Evolutionary conservation across 2,329 filamentous ascomycete species (phyloP).

Genomic region (Ophiostoma sp.): DNA sequence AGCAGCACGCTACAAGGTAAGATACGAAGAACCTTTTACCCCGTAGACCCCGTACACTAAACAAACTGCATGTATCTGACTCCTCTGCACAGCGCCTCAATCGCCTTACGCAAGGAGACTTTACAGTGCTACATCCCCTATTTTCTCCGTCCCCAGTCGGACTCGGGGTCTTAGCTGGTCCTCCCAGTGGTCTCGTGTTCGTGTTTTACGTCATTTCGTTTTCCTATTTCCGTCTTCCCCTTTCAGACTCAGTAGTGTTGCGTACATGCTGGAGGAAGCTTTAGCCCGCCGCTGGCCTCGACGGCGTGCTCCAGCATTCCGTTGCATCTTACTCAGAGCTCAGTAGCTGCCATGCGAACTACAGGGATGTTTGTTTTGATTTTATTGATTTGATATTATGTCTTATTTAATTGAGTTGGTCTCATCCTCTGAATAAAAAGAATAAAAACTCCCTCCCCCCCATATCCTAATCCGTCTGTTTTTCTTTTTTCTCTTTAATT

Average conservation of each 20-base stretch:
- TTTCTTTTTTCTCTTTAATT: conserved; percentile 6
- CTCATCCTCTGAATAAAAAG: background rate
- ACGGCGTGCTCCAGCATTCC: conserved; percentile 7
- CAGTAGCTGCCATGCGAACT: background rate
- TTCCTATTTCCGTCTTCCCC: conserved; percentile 1
- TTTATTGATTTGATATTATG: background rate
- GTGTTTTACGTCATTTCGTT: conserved; percentile 18
- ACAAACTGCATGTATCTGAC: background rate
- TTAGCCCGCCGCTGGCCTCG: background rate
- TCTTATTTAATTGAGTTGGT: background rate
- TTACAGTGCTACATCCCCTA: conserved; percentile 7
- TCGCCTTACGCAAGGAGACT: conserved; percentile 13
- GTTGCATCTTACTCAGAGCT: background rate
- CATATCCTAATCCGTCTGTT: background rate
- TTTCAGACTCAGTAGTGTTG: too few relatives aligned
- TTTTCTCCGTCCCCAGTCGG: conserved; percentile 11
- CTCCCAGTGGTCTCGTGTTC: conserved; percentile 15
- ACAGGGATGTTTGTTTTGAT: conserved; percentile 1
- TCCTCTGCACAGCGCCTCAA: background rate
- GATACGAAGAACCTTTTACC: background rate
- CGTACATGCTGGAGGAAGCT: too few relatives aligned
- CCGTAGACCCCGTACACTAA: background rate
- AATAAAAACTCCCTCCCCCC: background rate
- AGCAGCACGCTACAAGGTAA: background rate
- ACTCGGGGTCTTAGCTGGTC: conserved; percentile 18